Evolutionary conservation across 1,139 yeast species (phyloP).

Genomic region (Sugiyamaella pinicola): DNA sequence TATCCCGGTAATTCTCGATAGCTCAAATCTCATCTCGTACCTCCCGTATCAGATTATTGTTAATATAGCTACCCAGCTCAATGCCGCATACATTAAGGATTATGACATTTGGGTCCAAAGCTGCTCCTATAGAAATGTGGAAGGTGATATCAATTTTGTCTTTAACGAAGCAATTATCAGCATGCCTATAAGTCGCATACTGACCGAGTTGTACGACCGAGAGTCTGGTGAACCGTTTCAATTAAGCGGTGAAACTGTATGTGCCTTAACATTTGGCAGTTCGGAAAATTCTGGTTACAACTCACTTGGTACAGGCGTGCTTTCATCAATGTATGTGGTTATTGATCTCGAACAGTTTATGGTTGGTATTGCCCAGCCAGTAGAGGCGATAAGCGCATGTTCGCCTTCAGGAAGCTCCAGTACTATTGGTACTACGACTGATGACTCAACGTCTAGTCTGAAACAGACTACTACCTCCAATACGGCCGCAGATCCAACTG

Average conservation of each 20-base stretch:
- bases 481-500: too few relatives aligned
- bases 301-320: conserved; percentile 63
- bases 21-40: conserved; percentile 55
- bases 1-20: conserved; percentile 63
- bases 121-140: conserved; percentile 54
- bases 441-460: too few relatives aligned
- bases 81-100: conserved; percentile 62
- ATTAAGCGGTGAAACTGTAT: conserved; percentile 58
- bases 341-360: conserved; percentile 63
- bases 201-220: conserved; percentile 46
- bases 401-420: not conserved
- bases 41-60: conserved; percentile 64
- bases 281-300: conserved; percentile 54
- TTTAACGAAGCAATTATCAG: conserved; percentile 57
- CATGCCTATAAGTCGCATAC: conserved; percentile 56
- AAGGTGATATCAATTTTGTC: conserved; percentile 58
- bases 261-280: conserved; percentile 60
- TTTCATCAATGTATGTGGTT: conserved; percentile 60
- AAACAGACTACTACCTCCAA: too few relatives aligned
- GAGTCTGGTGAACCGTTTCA: conserved; percentile 44
- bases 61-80: conserved; percentile 70
- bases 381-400: conserved; percentile 4
- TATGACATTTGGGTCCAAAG: conserved; percentile 65
- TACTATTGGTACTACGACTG: not conserved
- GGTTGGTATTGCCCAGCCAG: conserved; percentile 53